Base-by-base conservation (phyloP, 2,329 filamentous ascomycete genomes). In the Colletotrichum limetticola region DNA sequence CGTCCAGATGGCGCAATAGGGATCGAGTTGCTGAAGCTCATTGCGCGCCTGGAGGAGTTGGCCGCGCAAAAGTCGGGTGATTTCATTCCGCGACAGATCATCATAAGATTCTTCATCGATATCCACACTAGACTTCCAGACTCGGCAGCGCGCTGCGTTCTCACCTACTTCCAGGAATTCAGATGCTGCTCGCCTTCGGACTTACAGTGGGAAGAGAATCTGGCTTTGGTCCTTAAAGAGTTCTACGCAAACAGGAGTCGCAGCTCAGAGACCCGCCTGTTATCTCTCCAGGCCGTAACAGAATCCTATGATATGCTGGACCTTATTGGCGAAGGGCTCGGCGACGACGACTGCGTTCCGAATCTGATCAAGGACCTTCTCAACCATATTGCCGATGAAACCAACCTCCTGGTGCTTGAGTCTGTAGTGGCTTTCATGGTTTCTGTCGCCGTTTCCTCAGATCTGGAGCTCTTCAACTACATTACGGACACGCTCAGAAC, bases 141-240 rank as follows among this genome's bases (percentile, higher is more conserved):
- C 78, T 88, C 89, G 4, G 89, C 90, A 9, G 91, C 89, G 1
- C 88, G 87, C 59, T 84, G 92, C 12, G 88, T 94, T 28, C 86
- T 95, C 56, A 88, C 90, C 57, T 91, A 94, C 78, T 93, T 92
- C 75, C 87, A 88, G 68, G 90, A 93, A 66, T 92, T 93, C 75
- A 87, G 92, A 58, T 91, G 90, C 77, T 93, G 93, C 76, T 92
- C 92, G 57, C 93, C 93, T 2, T 93, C 93, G 0, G 92, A 94
- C 76, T 81, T 87, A 59, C 85, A 89, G 46, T 95, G 93, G 93
- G 87, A 92, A 74, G 82, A 87, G 2, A 93, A 94, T 65, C 85
- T 93, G 66, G 83, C 84, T 19, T 82, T 90, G 30, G 86, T 95
- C 1, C 80, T 94, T 19, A 84, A 88, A 24, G 87, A 87, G 1